Conservation (phyloP, 495 filamentous ascomycete genomes). For the Beverwykella pulmonaria region DNA sequence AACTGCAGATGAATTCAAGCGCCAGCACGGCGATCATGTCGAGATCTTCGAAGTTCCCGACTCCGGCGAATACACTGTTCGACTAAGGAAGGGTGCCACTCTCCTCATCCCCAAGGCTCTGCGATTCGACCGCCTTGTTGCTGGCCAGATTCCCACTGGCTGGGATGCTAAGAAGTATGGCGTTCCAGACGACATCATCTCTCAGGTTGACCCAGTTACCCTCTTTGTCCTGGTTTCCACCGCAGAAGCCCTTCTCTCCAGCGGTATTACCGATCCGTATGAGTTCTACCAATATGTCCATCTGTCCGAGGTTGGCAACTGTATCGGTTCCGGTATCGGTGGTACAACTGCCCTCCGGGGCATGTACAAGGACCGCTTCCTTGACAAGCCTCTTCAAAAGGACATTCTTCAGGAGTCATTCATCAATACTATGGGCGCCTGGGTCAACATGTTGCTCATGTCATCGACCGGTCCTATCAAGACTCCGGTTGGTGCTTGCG, state of each 20-base stretch:
- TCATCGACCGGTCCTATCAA: slow-evolving; percentile 98
- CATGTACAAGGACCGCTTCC: slow-evolving; percentile 97
- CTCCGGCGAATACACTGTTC: slow-evolving; percentile 90
- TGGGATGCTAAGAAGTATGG: slow-evolving; percentile 96
- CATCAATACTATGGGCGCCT: slow-evolving; percentile 99
- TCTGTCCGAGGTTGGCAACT: slow-evolving; percentile 97
- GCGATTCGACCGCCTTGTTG: slow-evolving; percentile 93
- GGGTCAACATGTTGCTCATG: slow-evolving; percentile 98
- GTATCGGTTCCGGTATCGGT: slow-evolving; percentile 95
- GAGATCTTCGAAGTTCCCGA: slow-evolving; percentile 96
- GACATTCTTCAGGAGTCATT: slow-evolving; percentile 99
- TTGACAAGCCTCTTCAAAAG: slow-evolving; percentile 98
- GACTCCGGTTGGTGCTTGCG: slow-evolving; percentile 96
- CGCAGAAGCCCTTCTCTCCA: slow-evolving; percentile 82
- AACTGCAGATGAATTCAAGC: slow-evolving; percentile 94
- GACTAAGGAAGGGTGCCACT: slow-evolving; percentile 89
- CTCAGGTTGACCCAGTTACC: slow-evolving; percentile 94
- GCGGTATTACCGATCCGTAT: slow-evolving; percentile 98
- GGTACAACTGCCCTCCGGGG: slow-evolving; percentile 87
- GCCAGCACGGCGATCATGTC: slow-evolving; percentile 94
- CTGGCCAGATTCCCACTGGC: slow-evolving; percentile 93
- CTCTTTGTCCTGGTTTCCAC: slow-evolving; percentile 92
- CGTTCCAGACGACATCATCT: slow-evolving; percentile 95
- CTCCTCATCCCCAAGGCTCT: slow-evolving; percentile 96
- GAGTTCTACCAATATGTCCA: slow-evolving; percentile 99